Evolutionary conservation across 78 protist species (phyloP).

Genomic region (Diacronema lutheri): DNA sequence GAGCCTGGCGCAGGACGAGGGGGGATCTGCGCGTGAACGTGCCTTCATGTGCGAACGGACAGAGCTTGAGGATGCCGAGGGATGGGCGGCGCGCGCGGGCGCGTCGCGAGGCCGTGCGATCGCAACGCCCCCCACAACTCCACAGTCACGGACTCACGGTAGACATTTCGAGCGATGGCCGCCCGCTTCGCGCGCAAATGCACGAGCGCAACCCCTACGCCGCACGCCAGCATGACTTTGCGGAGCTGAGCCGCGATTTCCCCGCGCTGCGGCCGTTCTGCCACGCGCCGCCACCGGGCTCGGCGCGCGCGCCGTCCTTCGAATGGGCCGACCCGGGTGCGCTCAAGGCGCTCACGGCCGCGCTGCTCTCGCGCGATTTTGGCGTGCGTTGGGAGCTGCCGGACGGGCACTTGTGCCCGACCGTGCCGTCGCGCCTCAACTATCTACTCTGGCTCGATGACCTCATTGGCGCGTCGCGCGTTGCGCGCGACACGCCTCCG

Average conservation of each 20-base stretch:
- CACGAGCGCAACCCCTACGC: slow-evolving; percentile 14
- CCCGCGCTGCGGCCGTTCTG: neutral
- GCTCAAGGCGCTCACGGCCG: neutral
- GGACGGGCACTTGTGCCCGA: neutral
- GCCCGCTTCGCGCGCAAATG: neutral
- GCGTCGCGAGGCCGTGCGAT: too few species aligned
- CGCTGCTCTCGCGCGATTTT: neutral
- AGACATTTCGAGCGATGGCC: too few species aligned
- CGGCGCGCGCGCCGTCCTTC: neutral
- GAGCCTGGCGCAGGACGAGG: too few species aligned
- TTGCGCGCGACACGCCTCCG: too few species aligned
- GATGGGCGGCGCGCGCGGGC: too few species aligned
- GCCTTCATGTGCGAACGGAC: too few species aligned
- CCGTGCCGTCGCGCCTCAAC: neutral
- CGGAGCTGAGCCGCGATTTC: neutral
- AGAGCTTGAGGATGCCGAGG: too few species aligned
- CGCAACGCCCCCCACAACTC: too few species aligned
- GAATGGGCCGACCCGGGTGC: neutral
- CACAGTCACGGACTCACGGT: too few species aligned
- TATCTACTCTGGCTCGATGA: neutral
- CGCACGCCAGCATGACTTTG: neutral
- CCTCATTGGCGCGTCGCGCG: neutral
- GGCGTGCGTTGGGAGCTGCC: slow-evolving; percentile 2
- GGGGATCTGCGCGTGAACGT: too few species aligned
- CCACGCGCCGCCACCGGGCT: neutral